Base-by-base conservation (phyloP, 805 yeast species). In the Scheffersomyces ergatensis region DNA sequence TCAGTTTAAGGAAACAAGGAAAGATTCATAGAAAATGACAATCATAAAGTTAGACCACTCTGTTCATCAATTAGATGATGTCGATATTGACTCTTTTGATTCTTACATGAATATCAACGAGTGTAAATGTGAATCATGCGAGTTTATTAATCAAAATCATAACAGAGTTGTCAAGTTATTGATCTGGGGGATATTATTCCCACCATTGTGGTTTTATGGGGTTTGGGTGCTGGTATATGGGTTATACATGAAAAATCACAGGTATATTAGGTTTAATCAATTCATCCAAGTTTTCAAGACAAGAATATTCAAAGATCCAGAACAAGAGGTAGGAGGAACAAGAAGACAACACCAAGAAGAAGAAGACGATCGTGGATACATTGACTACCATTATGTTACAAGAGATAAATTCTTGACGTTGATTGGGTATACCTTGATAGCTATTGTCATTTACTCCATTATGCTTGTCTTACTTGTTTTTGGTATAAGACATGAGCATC, bases 141-240 rank as follows among this genome's bases (percentile, higher is more conserved):
- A 33, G 14, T 20, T 9, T 17, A 39, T 33, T 17, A 25, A 13
- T 6, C 36, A 19, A 9, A 5, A 20, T 14, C 15, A 17, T 9
- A 19, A 3, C 12, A 37, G 16, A 34, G 38, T 18, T 18, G n/a
- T 20, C 19, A 26, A 16, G 4, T 45, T 40, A 7, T 31, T 58
- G n/a, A 21, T 46, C 20, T 42, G 42, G 34, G 62, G 63, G 2
- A 3, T 44, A 1, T 3, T 51, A 9, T 38, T 50, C 23, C 64
- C 63, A 14, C 33, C 42, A 3, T 8, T 54, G n/a, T 58, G 64
- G 63, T 1, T 52, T 0, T 38, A 33, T 15, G 44, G 43, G 33
- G 25, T 50, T 5, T 35, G 32, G 1, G 24, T 38, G 2, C 36
- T 53, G 2, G 9, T 43, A 3, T 44, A 30, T 23, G 40, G 37